Evolutionary conservation across 2,329 filamentous ascomycete species (phyloP), one percentile per base, ranked within the genome.

Genomic region (Zymoseptoria crescenta): DNA sequence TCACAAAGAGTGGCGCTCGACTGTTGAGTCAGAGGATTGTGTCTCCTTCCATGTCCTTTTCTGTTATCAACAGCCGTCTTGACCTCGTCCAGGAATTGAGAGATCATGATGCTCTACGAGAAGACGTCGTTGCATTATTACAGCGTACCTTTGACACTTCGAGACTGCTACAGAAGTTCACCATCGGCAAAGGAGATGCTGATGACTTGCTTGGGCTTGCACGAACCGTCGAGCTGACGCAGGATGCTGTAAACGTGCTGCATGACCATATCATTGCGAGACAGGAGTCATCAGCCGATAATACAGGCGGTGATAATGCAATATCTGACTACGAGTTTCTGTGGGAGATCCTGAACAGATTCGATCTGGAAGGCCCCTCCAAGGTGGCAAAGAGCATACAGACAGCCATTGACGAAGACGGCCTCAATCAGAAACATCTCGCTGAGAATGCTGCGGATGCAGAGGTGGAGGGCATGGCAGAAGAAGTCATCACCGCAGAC

Each of bases 151-250:
- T 91, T 67, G 94, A 99, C 74, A 91, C 90, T 1, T 87, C 95
- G 69, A 88, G 94, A 1, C 79, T 99, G 2, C 86, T 96, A 1
- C 94, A 97, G 69, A 96, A 94, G 71, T 97, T 99, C 72, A 89
- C 93, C 0, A 82, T 97, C 8, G 92, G 93, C 9, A 84, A 90
- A 63, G 94, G 93, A n/a, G 89, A 96, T 68, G 83, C 93, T 1
- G 93, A 97, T 70, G 94, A 97, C 73, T 81, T 99, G 45, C 79
- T 97, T 50, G 88, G 85, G 54, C 79, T 99, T 13, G 89, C 90
- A 1, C 87, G 83, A 65, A 96, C 94, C 0, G 89, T 97, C 60
- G 75, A 83, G 55, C 86, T 88, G 5, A 91, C 89, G 4, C 80
- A 84, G 57, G 82, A 86, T 19, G 85, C 96, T 51, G 77, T 82